phyloP scores from a whole-genome alignment of 208 protist genomes.

The Crithidia brevicula region DNA sequence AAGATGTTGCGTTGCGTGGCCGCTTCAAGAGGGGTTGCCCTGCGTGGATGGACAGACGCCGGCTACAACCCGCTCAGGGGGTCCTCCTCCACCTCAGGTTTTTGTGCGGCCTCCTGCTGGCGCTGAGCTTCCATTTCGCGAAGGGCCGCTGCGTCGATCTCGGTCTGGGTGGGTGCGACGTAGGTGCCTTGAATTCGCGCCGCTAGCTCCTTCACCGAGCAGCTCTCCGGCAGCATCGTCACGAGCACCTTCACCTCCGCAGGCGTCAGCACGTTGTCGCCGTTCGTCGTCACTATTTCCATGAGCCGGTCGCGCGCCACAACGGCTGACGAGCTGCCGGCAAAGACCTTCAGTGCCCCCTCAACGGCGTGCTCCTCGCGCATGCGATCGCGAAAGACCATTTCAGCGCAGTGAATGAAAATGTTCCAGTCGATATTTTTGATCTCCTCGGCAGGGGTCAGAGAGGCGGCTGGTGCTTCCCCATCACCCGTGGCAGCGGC shows the following conservation, averaged over 20 bases:
- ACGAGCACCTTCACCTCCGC: constrained; percentile 74
- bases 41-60: not conserved
- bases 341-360: constrained; percentile 66
- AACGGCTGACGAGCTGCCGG: constrained; percentile 3
- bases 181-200: constrained; percentile 88
- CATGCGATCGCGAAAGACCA: constrained; percentile 78
- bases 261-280: constrained; percentile 81
- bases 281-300: constrained; percentile 75
- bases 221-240: constrained; percentile 56
- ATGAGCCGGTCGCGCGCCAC: constrained; percentile 66
- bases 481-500: constrained; percentile 1
- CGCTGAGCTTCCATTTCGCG: constrained; percentile 51
- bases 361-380: constrained; percentile 70
- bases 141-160: constrained; percentile 53
- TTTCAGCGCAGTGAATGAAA: constrained; percentile 87
- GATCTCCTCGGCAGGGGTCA: constrained; percentile 84
- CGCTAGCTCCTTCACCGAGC: constrained; percentile 68
- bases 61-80: constrained; percentile 45
- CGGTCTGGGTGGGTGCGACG: constrained; percentile 71
- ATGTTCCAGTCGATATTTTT: constrained; percentile 95
- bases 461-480: constrained; percentile 37
- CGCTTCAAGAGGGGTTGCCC: no score
- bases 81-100: constrained; percentile 43
- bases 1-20: no score
- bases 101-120: constrained; percentile 52